phyloP scores from a whole-genome alignment of 257 asterid genomes.

The Jacaranda mimosifolia region DNA sequence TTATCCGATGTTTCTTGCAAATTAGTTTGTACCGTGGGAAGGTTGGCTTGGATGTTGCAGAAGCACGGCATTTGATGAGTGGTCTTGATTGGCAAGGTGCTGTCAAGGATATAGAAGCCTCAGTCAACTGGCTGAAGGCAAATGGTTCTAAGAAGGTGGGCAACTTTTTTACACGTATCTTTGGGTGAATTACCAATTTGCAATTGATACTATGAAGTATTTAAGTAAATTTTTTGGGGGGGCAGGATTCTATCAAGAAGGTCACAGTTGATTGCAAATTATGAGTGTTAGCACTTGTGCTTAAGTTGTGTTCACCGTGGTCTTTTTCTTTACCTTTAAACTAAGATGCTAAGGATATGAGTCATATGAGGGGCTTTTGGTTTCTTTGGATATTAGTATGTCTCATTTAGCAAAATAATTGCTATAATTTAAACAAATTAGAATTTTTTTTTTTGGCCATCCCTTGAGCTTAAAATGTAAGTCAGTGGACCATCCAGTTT shows the following conservation, averaged over 20 bases:
- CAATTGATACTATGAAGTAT: neutral
- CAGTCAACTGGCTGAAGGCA: constrained; percentile 89
- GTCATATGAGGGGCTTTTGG: neutral
- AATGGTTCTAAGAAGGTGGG: constrained; percentile 91
- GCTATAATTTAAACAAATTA: neutral
- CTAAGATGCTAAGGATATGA: neutral
- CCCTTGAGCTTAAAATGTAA: neutral
- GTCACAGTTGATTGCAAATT: constrained; percentile 23
- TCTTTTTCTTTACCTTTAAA: neutral
- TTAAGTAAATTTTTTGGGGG: neutral
- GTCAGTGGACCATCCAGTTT: neutral
- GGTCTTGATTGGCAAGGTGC: constrained; percentile 99
- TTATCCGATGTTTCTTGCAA: constrained; percentile 26
- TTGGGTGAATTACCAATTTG: constrained; percentile 3
- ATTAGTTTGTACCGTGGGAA: constrained; percentile 89
- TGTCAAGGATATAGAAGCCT: constrained; percentile 90
- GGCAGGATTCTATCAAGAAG: neutral
- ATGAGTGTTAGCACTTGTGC: neutral
- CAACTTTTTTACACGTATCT: constrained; percentile 2
- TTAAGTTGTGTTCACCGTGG: neutral
- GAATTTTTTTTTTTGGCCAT: neutral
- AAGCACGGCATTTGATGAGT: constrained; percentile 97
- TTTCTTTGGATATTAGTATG: neutral
- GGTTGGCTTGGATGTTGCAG: constrained; percentile 95
- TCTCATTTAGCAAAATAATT: neutral